Evolutionary conservation across 441 rosid species (phyloP).

Genomic region (Adansonia gregorii): DNA sequence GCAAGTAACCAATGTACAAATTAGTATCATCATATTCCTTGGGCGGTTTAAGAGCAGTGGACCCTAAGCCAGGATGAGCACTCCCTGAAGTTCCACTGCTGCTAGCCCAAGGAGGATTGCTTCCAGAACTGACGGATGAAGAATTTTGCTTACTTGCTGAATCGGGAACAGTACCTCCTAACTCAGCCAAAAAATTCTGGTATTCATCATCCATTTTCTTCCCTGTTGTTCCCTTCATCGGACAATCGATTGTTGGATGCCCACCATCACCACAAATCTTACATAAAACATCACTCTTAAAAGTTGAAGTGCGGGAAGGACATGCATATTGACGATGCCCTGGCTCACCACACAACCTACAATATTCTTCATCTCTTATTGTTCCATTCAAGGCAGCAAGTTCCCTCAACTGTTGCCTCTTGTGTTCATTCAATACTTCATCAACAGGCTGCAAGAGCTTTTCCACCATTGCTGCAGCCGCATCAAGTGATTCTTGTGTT

Average conservation of each 20-base stretch:
- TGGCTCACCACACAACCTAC: constrained; percentile 91
- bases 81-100: constrained; percentile 56
- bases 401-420: constrained; percentile 96
- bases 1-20: constrained; percentile 87
- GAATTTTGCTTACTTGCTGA: constrained; percentile 72
- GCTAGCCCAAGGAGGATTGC: constrained; percentile 89
- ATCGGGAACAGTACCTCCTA: constrained; percentile 91
- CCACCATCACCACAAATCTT: constrained; percentile 99
- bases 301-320: constrained; percentile 84
- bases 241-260: constrained; percentile 84
- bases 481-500: constrained; percentile 82
- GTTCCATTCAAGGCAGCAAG: constrained; percentile 97
- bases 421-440: constrained; percentile 94
- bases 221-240: constrained; percentile 63
- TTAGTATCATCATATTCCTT: constrained; percentile 93
- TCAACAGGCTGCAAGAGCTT: constrained; percentile 96
- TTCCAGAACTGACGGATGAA: constrained; percentile 61
- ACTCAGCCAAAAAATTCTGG: constrained; percentile 89
- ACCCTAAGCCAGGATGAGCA: constrained; percentile 80
- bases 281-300: constrained; percentile 94
- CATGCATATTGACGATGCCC: constrained; percentile 91
- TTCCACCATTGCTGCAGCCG: constrained; percentile 96
- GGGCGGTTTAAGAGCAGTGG: constrained; percentile 54
- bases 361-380: constrained; percentile 92
- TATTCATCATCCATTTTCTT: constrained; percentile 99